These are phyloP conservation scores for Fusarium cicatricum DNA, from an alignment of 2,329 filamentous ascomycete genomes.

Conservation along the genomic window DNA sequence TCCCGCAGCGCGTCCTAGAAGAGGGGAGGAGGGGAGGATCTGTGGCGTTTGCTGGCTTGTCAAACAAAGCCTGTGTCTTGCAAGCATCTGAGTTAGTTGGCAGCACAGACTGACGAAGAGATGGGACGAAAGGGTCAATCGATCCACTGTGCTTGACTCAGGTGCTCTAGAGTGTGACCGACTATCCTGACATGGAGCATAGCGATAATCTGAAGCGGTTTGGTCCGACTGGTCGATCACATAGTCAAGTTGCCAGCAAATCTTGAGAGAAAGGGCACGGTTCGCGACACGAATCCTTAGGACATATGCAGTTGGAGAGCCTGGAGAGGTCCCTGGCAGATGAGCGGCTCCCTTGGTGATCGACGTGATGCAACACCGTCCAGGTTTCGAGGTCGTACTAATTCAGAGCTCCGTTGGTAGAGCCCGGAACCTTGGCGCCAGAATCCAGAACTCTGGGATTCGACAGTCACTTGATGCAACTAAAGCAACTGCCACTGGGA, in stretches of 20 bases:
- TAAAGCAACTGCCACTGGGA: too few species aligned
- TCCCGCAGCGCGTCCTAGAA: slow-evolving; percentile 2
- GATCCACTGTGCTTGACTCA: slow-evolving; percentile 29
- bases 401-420: not conserved
- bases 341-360: slow-evolving; percentile 21
- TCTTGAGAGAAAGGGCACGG: too few species aligned
- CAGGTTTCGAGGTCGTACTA: slow-evolving; percentile 3
- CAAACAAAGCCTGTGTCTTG: too few species aligned
- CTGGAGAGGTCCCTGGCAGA: slow-evolving; percentile 4
- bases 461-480: too few species aligned
- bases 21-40: slow-evolving; percentile 4
- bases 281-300: too few species aligned
- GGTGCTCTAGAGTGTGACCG: slow-evolving; percentile 2
- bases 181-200: slow-evolving; percentile 16
- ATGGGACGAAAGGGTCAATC: slow-evolving; percentile 7
- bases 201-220: too few species aligned
- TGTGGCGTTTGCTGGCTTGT: slow-evolving; percentile 26
- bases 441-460: not conserved
- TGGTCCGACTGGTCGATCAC: not conserved
- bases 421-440: not conserved
- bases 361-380: slow-evolving; percentile 11
- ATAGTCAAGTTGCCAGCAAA: not conserved
- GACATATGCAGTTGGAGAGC: too few species aligned
- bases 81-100: not conserved
- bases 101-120: slow-evolving; percentile 6